Evolutionary conservation across 2,329 filamentous ascomycete species (phyloP).

Genomic region (Ilyonectria sp.): DNA sequence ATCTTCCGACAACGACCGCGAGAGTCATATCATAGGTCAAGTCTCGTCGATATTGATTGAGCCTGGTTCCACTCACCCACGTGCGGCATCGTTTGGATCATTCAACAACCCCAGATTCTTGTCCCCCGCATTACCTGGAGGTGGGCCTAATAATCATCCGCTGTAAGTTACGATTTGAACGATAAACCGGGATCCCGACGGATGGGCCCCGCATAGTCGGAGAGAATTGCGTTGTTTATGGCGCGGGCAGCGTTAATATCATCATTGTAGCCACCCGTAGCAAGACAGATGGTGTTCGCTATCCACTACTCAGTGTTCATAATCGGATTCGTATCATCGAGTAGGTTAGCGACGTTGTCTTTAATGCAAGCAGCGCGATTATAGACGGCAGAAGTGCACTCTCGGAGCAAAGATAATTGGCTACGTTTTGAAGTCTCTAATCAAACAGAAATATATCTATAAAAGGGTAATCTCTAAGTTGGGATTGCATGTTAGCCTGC

Average conservation of each 20-base stretch:
- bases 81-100: neutral
- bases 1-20: neutral
- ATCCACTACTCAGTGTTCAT: no score
- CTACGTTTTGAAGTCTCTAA: neutral
- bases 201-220: no score
- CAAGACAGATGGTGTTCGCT: no score
- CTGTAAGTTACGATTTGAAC: neutral
- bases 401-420: neutral
- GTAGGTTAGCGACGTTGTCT: no score
- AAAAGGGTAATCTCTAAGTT: neutral
- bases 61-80: neutral
- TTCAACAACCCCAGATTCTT: neutral
- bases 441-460: neutral
- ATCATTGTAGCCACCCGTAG: no score
- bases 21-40: neutral
- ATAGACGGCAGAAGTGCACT: neutral
- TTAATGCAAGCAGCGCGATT: neutral
- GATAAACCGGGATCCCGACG: no score
- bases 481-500: neutral
- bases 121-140: neutral
- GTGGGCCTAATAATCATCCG: neutral
- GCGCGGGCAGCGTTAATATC: no score
- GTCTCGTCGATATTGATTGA: neutral
- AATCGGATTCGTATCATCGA: no score
- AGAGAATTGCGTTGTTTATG: no score